A percentile compares a stretch with the other conserved stretches of the same genome.
These are phyloP conservation scores for Tinospora cordifolia DNA, from an alignment of 164 flowering plant genomes.

Conservation along the genomic window DNA sequence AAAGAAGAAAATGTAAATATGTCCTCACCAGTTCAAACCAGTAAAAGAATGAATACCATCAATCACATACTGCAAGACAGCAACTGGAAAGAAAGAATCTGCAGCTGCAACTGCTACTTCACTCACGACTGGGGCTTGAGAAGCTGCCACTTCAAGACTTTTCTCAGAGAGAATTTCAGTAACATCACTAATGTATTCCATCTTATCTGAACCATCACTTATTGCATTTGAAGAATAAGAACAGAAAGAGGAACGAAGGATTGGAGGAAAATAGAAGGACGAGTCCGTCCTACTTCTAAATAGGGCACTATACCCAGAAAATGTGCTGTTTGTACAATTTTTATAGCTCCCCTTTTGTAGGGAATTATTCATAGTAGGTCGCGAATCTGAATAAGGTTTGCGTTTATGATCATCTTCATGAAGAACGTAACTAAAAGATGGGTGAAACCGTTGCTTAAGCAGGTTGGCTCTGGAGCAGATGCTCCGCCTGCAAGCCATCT, in stretches of 20 bases:
- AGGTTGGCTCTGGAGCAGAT: conserved; percentile 30
- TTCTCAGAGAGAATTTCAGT: conserved; percentile 39
- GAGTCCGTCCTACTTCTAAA: conserved; percentile 9
- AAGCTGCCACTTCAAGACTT: conserved; percentile 30
- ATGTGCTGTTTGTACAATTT: conserved; percentile 16
- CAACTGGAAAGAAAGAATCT: conserved; percentile 52
- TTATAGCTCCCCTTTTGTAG: conserved; percentile 14
- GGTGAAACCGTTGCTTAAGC: conserved; percentile 27
- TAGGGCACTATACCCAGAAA: conserved; percentile 14
- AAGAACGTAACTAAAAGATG: conserved; percentile 32
- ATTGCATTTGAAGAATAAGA: conserved; percentile 43
- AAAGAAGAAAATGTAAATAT: conserved; percentile 1
- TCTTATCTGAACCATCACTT: conserved; percentile 40
- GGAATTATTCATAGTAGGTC: conserved; percentile 5
- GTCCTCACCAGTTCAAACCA: conserved; percentile 57
- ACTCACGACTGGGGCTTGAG: conserved; percentile 41
- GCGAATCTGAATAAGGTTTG: conserved; percentile 15
- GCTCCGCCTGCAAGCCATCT: conserved; percentile 44
- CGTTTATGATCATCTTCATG: conserved; percentile 30
- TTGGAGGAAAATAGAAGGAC: conserved; percentile 8
- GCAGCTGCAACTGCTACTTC: conserved; percentile 81
- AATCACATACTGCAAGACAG: conserved; percentile 55
- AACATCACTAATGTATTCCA: conserved; percentile 37
- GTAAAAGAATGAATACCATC: conserved; percentile 50
- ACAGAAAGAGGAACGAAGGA: conserved; percentile 20